Evolutionary conservation across 805 yeast genomes (phyloP), one percentile per base, ranked within the genome.

Genomic region (Wickerhamomyces alni): DNA sequence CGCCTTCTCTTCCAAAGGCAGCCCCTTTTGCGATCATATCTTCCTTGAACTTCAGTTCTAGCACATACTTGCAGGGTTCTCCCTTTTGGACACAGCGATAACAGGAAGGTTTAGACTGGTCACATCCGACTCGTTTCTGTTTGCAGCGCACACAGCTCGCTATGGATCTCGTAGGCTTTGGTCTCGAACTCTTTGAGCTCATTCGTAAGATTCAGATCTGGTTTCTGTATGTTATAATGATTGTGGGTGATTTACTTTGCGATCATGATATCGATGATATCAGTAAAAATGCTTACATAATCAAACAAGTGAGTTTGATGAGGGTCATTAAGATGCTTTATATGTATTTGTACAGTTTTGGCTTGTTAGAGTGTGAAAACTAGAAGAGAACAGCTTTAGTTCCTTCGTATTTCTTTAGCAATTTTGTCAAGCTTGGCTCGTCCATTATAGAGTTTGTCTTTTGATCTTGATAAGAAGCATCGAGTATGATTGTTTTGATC

Each of bases 391-490:
- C 52, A 26, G 52, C 46, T 43, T 55, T 55, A 1, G 43, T 48
- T 4, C 59, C 57, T 28, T 44, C 38, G 28, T 49, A 51, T 30
- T 44, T 45, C 34, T 55, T 55, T 29, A 55, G 34, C 11, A 55
- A 29, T 12, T 41, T 29, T 1, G 57, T 47, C 8, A 55, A 24
- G 33, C 46, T 49, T 17, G 55, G 42, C 30, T 55, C 58, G 37
- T 55, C 58, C 7, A 54, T 27, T 7, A 55, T 50, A 13, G 57
- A 51, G 18, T 46, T 48, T 1, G 54, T 45, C 39, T 55, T 55
- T 35, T 44, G 41, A 32, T 55, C 59, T 30, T 54, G 58, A 35
- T 44, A 55, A 3, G 53, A 37, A 3, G 58, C 52, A 44, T 55
- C 59, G 8, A 55, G 30, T 12, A 55, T 51, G 15, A 54, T 42